These are phyloP conservation scores for Aphanomyces euteiches DNA, from an alignment of 352 stramenopile species.

Conservation along the genomic window DNA sequence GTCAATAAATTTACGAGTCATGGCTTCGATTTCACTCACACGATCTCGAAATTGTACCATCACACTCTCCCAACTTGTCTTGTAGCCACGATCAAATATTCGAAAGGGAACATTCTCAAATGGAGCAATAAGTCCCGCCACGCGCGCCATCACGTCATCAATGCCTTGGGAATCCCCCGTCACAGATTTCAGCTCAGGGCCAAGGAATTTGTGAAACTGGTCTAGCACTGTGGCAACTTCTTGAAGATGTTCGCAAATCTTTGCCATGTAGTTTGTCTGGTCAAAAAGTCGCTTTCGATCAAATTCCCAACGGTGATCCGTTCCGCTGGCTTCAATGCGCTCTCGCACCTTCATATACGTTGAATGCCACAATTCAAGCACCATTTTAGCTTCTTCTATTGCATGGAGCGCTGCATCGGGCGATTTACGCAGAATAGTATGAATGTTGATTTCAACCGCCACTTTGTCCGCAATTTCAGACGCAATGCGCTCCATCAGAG, in stretches of 20 bases:
- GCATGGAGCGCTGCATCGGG: conserved; percentile 71
- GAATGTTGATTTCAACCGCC: conserved; percentile 87
- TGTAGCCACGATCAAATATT: conserved; percentile 92
- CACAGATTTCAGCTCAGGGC: conserved; percentile 93
- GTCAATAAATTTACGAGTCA: conserved; percentile 94
- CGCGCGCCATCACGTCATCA: conserved; percentile 89
- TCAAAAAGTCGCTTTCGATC: conserved; percentile 93
- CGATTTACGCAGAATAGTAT: conserved; percentile 79
- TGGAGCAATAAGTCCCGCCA: conserved; percentile 78
- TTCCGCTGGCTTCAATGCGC: conserved; percentile 91
- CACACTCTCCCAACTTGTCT: conserved; percentile 91
- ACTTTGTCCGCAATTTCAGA: conserved; percentile 93
- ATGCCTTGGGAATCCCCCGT: conserved; percentile 93
- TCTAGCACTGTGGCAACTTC: conserved; percentile 91
- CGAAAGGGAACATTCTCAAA: conserved; percentile 90
- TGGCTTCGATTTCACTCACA: conserved; percentile 93
- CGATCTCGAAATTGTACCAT: conserved; percentile 93
- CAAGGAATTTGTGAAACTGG: conserved; percentile 95
- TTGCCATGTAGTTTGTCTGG: conserved; percentile 95
- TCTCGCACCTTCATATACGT: conserved; percentile 95
- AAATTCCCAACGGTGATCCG: conserved; percentile 95
- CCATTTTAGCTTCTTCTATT: conserved; percentile 88
- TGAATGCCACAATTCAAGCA: conserved; percentile 90
- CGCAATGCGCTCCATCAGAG: conserved; percentile 94
- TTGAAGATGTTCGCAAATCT: conserved; percentile 92